Evolutionary conservation across 345 rosid species (phyloP).

Genomic region (Pseudoturritis turrita): DNA sequence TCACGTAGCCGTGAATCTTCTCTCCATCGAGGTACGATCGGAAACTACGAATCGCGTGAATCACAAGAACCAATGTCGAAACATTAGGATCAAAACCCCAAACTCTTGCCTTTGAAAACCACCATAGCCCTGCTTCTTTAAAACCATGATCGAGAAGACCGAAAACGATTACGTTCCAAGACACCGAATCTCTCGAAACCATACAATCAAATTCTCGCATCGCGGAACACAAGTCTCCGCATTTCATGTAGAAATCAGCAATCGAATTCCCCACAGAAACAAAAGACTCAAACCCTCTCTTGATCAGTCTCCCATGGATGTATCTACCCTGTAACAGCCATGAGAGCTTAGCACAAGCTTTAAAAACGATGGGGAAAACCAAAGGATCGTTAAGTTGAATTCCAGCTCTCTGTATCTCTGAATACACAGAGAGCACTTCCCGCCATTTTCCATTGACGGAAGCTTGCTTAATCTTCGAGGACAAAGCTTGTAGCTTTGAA

Average conservation of each 20-base stretch:
- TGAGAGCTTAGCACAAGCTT: slow-evolving; percentile 53
- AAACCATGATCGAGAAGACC: slow-evolving; percentile 46
- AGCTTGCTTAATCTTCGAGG: slow-evolving; percentile 41
- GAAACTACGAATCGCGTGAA: slow-evolving; percentile 40
- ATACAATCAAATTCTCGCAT: slow-evolving; percentile 35
- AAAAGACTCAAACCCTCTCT: slow-evolving; percentile 48
- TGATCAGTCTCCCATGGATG: slow-evolving; percentile 47
- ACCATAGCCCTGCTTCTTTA: slow-evolving; percentile 39
- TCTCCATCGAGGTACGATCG: slow-evolving; percentile 19
- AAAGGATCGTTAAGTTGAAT: slow-evolving; percentile 38
- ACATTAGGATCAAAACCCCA: slow-evolving; percentile 51
- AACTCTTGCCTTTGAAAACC: slow-evolving; percentile 49
- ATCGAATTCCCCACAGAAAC: slow-evolving; percentile 53
- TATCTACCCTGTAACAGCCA: slow-evolving; percentile 33
- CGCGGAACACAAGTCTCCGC: slow-evolving; percentile 43
- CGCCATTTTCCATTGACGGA: slow-evolving; percentile 47
- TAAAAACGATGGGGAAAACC: slow-evolving; percentile 45
- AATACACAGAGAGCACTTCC: slow-evolving; percentile 41
- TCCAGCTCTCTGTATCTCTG: slow-evolving; percentile 39
- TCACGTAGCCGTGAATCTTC: slow-evolving; percentile 42
- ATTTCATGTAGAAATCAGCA: slow-evolving; percentile 58
- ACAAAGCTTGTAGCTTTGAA: slow-evolving; percentile 35
- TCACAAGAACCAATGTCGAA: slow-evolving; percentile 54
- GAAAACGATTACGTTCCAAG: slow-evolving; percentile 64
- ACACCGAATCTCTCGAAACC: slow-evolving; percentile 48